Base-by-base conservation (phyloP, 352 stramenopile species). In the Phytopythium chamaehyphon region DNA sequence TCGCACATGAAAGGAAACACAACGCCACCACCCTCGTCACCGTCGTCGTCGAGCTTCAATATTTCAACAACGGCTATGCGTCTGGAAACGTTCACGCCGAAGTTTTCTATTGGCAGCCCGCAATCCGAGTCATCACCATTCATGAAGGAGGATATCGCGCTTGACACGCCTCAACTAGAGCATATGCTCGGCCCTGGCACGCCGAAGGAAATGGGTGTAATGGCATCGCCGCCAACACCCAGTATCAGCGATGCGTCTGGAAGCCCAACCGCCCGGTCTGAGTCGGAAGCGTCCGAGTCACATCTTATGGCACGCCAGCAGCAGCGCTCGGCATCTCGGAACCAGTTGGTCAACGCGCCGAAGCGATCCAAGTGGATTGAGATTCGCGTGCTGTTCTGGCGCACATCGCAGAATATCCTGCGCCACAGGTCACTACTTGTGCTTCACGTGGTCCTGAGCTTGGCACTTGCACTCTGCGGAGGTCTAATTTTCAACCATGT, bases 401-500 rank as follows among this genome's bases (percentile, higher is more conserved):
- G 83, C 19, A 89, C 83, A 15, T 63, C 66, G 18, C 68, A 81
- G 42, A 93, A 88, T 37, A 86, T 88, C 44, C 59, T 88, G 38
- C 83, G 83, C 51, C 72, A 93, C 37, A 76, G 72, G 5, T 90
- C 80, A 33, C 54, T 91, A 50, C 59, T 93, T 7, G 50, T 86
- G 51, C 54, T 90, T 28, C 80, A 91, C 44, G 53, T 91, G 47
- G 38, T 62, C 12, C 54, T 91, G 50, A 87, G 76, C 23, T 42
- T 89, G 3, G 52, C 64, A 35, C 62, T 93, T 12, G 80, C 71
- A 37, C 55, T 93, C 9, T 75, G 88, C 46, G 75, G 69, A 12
- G 83, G 80, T 0, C 39, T 89, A 8, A 90, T 91, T 53, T 93
- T 93, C 61, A 85, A 87, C 47, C 67, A 89, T 51, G 79, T 93